phyloP scores from a whole-genome alignment of 1,139 yeast genomes.

The Debaryomyces subglobosus region DNA sequence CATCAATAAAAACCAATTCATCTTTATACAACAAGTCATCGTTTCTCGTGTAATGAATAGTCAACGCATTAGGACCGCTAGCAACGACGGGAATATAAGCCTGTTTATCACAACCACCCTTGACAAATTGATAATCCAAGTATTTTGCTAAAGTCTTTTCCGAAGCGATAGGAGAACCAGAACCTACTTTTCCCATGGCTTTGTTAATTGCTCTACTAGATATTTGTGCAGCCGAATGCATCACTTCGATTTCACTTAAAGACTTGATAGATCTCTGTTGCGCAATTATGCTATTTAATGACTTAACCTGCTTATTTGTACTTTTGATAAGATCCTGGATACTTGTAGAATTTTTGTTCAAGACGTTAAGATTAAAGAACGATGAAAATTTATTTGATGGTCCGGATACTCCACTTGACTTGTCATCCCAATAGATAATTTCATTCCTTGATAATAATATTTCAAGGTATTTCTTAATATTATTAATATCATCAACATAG shows the following conservation, averaged over 20 bases:
- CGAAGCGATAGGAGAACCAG: slow-evolving; percentile 50
- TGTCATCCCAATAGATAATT: slow-evolving; percentile 54
- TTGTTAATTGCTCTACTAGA: slow-evolving; percentile 82
- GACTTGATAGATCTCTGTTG: slow-evolving; percentile 72
- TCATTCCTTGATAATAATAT: slow-evolving; percentile 50
- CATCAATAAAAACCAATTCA: slow-evolving; percentile 91
- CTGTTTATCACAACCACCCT: slow-evolving; percentile 85
- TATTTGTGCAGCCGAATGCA: slow-evolving; percentile 81
- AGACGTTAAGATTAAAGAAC: slow-evolving; percentile 18
- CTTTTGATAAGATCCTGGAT: slow-evolving; percentile 24
- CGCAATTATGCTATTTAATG: slow-evolving; percentile 54
- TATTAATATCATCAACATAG: slow-evolving; percentile 55
- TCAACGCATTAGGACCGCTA: slow-evolving; percentile 82
- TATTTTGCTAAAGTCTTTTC: slow-evolving; percentile 84
- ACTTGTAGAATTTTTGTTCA: slow-evolving; percentile 16
- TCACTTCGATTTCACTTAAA: slow-evolving; percentile 69
- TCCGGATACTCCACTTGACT: slow-evolving; percentile 3
- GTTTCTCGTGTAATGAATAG: slow-evolving; percentile 89
- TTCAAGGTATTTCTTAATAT: slow-evolving; percentile 44
- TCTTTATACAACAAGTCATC: slow-evolving; percentile 75
- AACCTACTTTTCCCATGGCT: slow-evolving; percentile 67
- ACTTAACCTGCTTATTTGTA: slow-evolving; percentile 40
- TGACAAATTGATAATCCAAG: slow-evolving; percentile 78
- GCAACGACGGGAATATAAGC: slow-evolving; percentile 98
- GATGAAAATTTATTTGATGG: slow-evolving; percentile 14